A percentile compares a stretch with the other conserved stretches of the same genome.
These are phyloP conservation scores for Exophiala alcalophila DNA, from an alignment of 2,329 filamentous ascomycete genomes.

Conservation along the genomic window DNA sequence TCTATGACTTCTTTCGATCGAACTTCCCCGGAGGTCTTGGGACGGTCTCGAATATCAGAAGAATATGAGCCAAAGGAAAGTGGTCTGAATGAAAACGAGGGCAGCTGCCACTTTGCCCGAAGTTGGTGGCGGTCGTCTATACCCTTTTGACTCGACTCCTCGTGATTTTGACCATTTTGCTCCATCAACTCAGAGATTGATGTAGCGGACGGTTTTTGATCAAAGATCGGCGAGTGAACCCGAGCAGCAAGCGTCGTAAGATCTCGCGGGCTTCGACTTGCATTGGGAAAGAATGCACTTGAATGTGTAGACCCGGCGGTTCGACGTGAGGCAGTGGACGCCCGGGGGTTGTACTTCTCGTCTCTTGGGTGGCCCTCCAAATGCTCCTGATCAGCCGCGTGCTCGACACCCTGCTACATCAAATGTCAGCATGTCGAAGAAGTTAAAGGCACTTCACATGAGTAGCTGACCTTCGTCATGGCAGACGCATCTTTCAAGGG, in stretches of 20 bases:
- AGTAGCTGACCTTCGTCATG: slow-evolving; percentile 12
- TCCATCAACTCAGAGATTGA: slow-evolving; percentile 17
- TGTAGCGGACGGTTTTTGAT: slow-evolving; percentile 10
- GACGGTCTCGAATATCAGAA: slow-evolving; percentile 12
- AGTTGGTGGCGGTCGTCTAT: slow-evolving; percentile 1
- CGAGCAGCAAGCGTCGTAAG: slow-evolving; percentile 28
- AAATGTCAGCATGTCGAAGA: slow-evolving; percentile 8
- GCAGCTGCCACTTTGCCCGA: slow-evolving; percentile 21
- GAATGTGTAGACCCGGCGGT: slow-evolving; percentile 17
- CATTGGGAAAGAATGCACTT: slow-evolving; percentile 29
- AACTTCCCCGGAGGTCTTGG: slow-evolving; percentile 27
- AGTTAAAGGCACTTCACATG: background rate
- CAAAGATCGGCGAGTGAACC: slow-evolving; percentile 26
- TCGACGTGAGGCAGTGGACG: slow-evolving; percentile 23
- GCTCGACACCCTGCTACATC: slow-evolving; percentile 1
- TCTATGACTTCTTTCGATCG: slow-evolving; percentile 18
- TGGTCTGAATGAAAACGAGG: slow-evolving; percentile 26
- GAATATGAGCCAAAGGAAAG: slow-evolving; percentile 20
- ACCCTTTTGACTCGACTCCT: background rate
- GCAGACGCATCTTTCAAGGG: slow-evolving; percentile 8
- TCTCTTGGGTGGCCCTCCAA: slow-evolving; percentile 3
- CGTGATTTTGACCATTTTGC: slow-evolving; percentile 6
- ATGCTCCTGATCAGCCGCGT: slow-evolving; percentile 3
- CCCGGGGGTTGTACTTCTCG: slow-evolving; percentile 18
- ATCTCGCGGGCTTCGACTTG: slow-evolving; percentile 28